Conservation (phyloP, 768 basidiomycete species). For the Lactarius deliciosus region DNA sequence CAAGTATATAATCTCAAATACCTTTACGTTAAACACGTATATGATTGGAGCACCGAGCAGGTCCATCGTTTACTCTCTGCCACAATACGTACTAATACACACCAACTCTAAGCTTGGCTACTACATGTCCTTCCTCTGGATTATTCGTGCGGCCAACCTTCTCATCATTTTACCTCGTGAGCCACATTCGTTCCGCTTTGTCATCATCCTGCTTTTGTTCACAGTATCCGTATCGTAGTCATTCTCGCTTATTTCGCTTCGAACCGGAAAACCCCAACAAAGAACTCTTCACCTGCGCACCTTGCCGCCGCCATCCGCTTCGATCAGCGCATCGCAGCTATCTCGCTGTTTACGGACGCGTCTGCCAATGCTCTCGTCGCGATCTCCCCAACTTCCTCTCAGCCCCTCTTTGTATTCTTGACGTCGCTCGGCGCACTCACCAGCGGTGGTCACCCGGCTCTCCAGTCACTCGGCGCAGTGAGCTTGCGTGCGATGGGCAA, state of each 20-base stretch:
- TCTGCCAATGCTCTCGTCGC: constrained; percentile 29
- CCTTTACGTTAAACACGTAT: constrained; percentile 30
- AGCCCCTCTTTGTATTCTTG: constrained; percentile 30
- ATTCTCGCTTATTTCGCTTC: constrained; percentile 28
- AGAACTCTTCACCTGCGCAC: not conserved
- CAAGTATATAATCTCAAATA: constrained; percentile 32
- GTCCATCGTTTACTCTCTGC: constrained; percentile 10
- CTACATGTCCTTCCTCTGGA: constrained; percentile 30
- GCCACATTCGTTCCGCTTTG: not conserved
- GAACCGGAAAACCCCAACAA: not conserved
- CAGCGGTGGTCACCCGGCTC: constrained; percentile 29
- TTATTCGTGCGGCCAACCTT: constrained; percentile 28
- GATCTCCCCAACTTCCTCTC: constrained; percentile 29
- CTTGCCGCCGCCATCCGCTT: constrained; percentile 28
- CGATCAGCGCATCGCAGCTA: constrained; percentile 27
- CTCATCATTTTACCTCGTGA: constrained; percentile 29
- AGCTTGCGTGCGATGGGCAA: constrained; percentile 31
- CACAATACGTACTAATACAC: constrained; percentile 2
- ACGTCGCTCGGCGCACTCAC: constrained; percentile 29
- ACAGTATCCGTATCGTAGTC: constrained; percentile 16
- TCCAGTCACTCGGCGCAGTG: constrained; percentile 30
- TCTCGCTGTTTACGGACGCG: constrained; percentile 30
- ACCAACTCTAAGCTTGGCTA: constrained; percentile 25
- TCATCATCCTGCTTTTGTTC: not conserved
- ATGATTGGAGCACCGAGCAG: constrained; percentile 30